Conservation (phyloP, 2,329 filamentous ascomycete genomes). For the Cladobotryum protrusum region DNA sequence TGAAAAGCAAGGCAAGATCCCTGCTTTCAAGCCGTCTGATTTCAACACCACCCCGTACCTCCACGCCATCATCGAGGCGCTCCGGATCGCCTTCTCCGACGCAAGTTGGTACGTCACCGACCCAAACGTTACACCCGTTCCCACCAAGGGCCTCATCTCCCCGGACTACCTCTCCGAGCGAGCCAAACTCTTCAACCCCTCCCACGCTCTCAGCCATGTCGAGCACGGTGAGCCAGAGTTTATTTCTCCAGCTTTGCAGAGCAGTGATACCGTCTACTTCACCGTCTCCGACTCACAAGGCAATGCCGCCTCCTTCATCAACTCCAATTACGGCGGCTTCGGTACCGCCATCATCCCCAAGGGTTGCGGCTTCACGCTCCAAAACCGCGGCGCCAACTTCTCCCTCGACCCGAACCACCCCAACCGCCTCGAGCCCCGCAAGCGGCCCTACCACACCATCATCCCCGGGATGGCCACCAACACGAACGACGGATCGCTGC, state of each 20-base stretch:
- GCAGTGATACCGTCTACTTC: constrained; percentile 94
- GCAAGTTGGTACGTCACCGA: constrained; percentile 87
- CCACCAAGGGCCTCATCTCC: constrained; percentile 62
- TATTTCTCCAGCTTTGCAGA: constrained; percentile 66
- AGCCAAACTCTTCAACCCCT: constrained; percentile 50
- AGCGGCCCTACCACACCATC: constrained; percentile 95
- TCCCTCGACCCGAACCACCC: constrained; percentile 64
- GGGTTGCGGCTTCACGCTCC: constrained; percentile 86
- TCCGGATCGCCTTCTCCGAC: constrained; percentile 87
- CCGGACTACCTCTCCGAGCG: constrained; percentile 69
- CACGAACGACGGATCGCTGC: constrained; percentile 62
- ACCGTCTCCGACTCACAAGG: constrained; percentile 72
- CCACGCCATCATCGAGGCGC: constrained; percentile 79
- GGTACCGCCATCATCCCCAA: constrained; percentile 79
- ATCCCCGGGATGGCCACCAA: constrained; percentile 90
- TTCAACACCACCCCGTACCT: constrained; percentile 80
- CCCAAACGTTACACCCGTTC: constrained; percentile 64
- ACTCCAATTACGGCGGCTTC: constrained; percentile 87
- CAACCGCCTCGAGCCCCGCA: constrained; percentile 72
- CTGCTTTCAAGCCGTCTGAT: constrained; percentile 60
- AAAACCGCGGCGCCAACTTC: constrained; percentile 90
- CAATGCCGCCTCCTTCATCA: constrained; percentile 94
- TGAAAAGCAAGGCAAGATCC: constrained; percentile 68
- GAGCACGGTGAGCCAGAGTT: constrained; percentile 57
- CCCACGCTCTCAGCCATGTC: constrained; percentile 52